phyloP scores from a whole-genome alignment of 2,329 filamentous ascomycete genomes.

The Lithohypha guttulata region DNA sequence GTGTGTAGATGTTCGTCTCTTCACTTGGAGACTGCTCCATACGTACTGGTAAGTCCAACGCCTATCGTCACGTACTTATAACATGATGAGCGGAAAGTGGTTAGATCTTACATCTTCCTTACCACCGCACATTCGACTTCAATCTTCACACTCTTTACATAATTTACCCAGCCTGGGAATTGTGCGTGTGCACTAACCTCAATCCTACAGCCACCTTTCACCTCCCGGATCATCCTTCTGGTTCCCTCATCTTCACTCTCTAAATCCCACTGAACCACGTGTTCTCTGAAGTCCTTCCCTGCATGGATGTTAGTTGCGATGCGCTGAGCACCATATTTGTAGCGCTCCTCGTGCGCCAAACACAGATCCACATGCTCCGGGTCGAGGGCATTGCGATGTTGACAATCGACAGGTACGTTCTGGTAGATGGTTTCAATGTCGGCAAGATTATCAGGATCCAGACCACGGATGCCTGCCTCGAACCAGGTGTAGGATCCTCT shows the following conservation, averaged over 20 bases:
- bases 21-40: no score
- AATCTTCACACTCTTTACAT: slow-evolving; percentile 9
- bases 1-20: no score
- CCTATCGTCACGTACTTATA: no score
- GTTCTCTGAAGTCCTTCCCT: slow-evolving; percentile 11
- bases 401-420: slow-evolving; percentile 7
- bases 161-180: slow-evolving; percentile 13
- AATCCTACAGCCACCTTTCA: slow-evolving; percentile 12
- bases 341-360: not conserved
- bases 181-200: slow-evolving; percentile 12
- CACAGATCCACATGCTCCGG: slow-evolving; percentile 4
- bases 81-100: no score
- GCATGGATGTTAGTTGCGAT: slow-evolving; percentile 16
- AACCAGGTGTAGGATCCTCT: slow-evolving; percentile 15
- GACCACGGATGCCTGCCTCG: slow-evolving; percentile 11
- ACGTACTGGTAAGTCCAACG: no score
- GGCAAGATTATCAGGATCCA: slow-evolving; percentile 2
- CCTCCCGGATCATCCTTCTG: slow-evolving; percentile 11
- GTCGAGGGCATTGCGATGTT: slow-evolving; percentile 1
- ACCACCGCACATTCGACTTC: slow-evolving; percentile 8
- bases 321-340: slow-evolving; percentile 6
- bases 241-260: slow-evolving; percentile 13
- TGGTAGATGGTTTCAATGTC: slow-evolving; percentile 2
- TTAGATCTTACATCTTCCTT: slow-evolving; percentile 3
- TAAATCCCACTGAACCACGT: slow-evolving; percentile 12